Evolutionary conservation across 2,329 filamentous ascomycete genomes (phyloP), one percentile per base, ranked within the genome.

Genomic region (Penicillium janthinellum): DNA sequence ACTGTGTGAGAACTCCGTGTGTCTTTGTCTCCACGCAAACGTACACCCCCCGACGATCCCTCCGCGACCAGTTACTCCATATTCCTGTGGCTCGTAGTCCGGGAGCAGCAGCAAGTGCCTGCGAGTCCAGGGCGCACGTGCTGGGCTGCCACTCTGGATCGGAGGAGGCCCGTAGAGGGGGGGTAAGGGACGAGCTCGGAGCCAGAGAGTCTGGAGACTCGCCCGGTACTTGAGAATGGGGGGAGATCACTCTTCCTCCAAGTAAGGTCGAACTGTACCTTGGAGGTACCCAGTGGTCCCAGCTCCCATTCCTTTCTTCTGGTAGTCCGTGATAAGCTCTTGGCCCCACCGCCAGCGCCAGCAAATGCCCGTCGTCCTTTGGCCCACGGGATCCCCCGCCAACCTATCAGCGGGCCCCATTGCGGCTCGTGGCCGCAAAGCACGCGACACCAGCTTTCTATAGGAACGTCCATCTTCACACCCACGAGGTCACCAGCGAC

Each of bases 401-500:
- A 73, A 75, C 73, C 73, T 72, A 75, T 75, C 63, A 71, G 25
- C 39, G 34, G 22, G 28, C 51, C 6, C 54, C 8, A 45, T 63
- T 62, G 50, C 49, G 54, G 60, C 72, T 70, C 72, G 73, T 75
- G 73, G 68, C 67, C 68, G 34, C 31, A 58, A 71, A 74, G 73
- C 73, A 75, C 73, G 73, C 73, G 73, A 75, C 73, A 75, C 71
- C 65, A n/a, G 49, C 51, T 42, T 56, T 64, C 35, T 54, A 55
- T 47, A 55, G 58, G 58, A 60, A 62, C 49, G 42, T 61, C 49
- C 49, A 35, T 31, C 49, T 38, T 28, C 62, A 65, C 62, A 58
- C 59, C 58, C 48, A 38, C 35, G 39, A 28, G 31, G 25, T 47
- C 28, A 20, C 22, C n/a, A 25, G 15, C n/a, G n/a, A 14, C 41